Evolutionary conservation across 176 grass and related monocot species (phyloP), one percentile per base, ranked within the genome.

Genomic region (Carex parvula): DNA sequence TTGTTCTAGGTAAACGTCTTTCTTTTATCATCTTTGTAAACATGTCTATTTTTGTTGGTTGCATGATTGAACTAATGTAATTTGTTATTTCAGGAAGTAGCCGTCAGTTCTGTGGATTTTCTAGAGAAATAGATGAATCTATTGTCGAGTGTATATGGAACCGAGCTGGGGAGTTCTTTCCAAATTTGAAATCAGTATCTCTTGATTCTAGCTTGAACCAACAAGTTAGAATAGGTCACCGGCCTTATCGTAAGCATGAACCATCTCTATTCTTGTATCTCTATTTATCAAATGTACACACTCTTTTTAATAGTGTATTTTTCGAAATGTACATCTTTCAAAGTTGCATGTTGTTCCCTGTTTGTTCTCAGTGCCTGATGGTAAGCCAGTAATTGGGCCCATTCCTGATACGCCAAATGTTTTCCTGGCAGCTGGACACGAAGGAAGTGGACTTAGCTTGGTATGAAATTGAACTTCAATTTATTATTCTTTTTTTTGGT

Each of bases 391-490:
- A 59, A 95, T 98, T 89, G 95, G 76, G 16, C 90, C 86, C 67
- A 85, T 93, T 86, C 92, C 91, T 55, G 79, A 86, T 88, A 56
- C 89, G 75, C 84, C 89, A 60, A 98, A 98, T 86, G 70, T 98
- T 87, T 90, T 93, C 58, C 82, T 98, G 67, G 92, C 91, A 41
- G 87, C 95, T 65, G 95, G 92, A 90, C 95, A 98, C 81, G 95
- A 98, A 93, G 95, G 95, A 91, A 93, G 88, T 83, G 95, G 95
- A 60, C 95, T 95, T 86, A 88, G 84, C 82, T 85, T 98, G 95
- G 95, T 98, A 92, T 88, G 60, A 84, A 65, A 67, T 52, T 64
- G 42, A 55, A 32, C 48, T 70, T n/a, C 12, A n/a, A 5, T 8
- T 83, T 50, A 53, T 70, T 32, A n/a, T 83, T 65, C 3, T 8